Evolutionary conservation across 1,284 basidiomycete genomes (phyloP).

Genomic region (Fomitopsis pinicola): DNA sequence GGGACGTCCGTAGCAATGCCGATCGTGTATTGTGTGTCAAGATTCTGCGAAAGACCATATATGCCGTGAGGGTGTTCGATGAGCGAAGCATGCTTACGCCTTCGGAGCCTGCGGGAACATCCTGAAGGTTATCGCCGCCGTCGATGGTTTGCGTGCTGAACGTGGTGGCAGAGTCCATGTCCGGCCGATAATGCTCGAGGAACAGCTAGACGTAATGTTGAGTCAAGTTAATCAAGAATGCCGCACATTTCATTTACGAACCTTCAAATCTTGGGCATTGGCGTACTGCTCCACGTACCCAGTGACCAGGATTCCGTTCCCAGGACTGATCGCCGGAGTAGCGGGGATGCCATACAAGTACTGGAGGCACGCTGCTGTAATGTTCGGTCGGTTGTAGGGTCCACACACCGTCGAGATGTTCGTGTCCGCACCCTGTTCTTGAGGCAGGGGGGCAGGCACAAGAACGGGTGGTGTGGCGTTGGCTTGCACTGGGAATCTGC

Average conservation of each 20-base stretch:
- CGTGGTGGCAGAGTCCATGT: background rate
- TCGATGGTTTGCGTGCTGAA: background rate
- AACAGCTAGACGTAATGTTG: background rate
- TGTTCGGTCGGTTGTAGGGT: background rate
- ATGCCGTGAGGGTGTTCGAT: too few species aligned
- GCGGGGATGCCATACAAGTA: slow-evolving; percentile 48
- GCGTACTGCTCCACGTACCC: slow-evolving; percentile 55
- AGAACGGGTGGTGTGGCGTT: background rate
- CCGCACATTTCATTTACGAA: slow-evolving; percentile 8
- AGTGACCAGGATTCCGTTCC: slow-evolving; percentile 49
- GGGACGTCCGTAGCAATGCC: slow-evolving; percentile 49
- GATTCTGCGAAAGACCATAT: slow-evolving; percentile 26
- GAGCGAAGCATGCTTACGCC: background rate
- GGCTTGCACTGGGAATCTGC: background rate
- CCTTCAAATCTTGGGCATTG: slow-evolving; percentile 44
- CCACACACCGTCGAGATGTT: background rate
- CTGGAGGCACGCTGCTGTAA: slow-evolving; percentile 43
- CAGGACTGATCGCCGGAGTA: slow-evolving; percentile 35
- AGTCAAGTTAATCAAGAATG: background rate
- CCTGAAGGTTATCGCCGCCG: background rate
- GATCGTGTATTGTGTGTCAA: slow-evolving; percentile 61
- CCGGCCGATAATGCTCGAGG: background rate
- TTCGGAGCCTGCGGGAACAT: background rate
- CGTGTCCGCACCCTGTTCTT: background rate
- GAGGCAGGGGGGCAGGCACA: background rate